These are phyloP conservation scores for Malbranchea zuffiana DNA, from an alignment of 2,329 filamentous ascomycete species.

Conservation along the genomic window DNA sequence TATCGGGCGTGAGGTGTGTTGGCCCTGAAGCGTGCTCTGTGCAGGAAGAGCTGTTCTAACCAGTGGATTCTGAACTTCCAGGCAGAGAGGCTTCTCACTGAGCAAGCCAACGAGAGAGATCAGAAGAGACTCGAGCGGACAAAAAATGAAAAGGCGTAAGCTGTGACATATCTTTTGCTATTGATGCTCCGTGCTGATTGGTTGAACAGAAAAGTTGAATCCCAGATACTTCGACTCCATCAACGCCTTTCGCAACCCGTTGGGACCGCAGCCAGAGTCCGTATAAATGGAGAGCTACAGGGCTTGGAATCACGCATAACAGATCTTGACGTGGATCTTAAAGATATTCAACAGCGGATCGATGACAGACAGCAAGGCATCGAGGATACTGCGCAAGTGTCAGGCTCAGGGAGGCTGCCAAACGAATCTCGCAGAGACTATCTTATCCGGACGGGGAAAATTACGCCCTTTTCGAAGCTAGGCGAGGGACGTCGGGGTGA, in stretches of 20 bases:
- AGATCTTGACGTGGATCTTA: conserved; percentile 58
- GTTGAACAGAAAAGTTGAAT: conserved; percentile 46
- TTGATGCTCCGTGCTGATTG: not conserved
- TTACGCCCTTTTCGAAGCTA: conserved; percentile 85
- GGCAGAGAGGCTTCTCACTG: conserved; percentile 49
- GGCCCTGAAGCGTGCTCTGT: not conserved
- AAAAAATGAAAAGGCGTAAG: conserved; percentile 37
- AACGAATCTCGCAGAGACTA: conserved; percentile 81
- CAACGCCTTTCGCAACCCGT: conserved; percentile 46
- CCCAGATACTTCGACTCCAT: conserved; percentile 51
- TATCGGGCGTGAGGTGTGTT: conserved; percentile 50
- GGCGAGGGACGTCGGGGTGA: conserved; percentile 33
- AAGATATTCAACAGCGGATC: conserved; percentile 72
- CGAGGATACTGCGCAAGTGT: conserved; percentile 34
- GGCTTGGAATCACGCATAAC: conserved; percentile 55
- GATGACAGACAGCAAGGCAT: conserved; percentile 56
- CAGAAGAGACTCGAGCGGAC: conserved; percentile 52
- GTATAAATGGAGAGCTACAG: conserved; percentile 47
- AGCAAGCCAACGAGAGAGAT: conserved; percentile 54
- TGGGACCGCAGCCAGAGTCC: conserved; percentile 40
- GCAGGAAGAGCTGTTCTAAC: not conserved
- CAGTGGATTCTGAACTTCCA: conserved; percentile 13
- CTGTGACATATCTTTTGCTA: not conserved
- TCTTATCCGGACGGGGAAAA: conserved; percentile 90
- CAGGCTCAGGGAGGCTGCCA: conserved; percentile 47